These are phyloP conservation scores for Stemphylium beticola DNA, from an alignment of 2,329 filamentous ascomycete genomes.

Conservation along the genomic window DNA sequence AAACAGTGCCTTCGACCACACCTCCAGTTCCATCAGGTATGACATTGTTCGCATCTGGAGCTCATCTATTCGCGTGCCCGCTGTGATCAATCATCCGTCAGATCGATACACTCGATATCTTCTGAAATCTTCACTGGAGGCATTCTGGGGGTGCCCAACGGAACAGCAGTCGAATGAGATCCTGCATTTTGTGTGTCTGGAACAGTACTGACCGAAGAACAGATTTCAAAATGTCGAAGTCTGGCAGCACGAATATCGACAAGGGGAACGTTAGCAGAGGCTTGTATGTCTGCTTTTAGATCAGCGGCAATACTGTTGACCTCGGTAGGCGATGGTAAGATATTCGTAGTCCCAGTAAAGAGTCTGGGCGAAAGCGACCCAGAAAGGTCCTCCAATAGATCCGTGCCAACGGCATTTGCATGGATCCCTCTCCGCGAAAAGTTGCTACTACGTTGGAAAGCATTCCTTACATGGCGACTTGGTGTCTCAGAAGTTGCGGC, in stretches of 20 bases:
- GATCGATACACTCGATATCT: conserved; percentile 16
- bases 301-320: not conserved
- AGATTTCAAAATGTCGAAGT: conserved; percentile 14
- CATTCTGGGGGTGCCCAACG: not conserved
- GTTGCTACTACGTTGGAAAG: not conserved
- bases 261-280: not conserved
- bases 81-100: conserved; percentile 18
- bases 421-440: not conserved
- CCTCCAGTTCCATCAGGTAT: too few relatives aligned
- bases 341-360: not conserved
- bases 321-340: not conserved
- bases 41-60: not conserved
- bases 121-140: not conserved
- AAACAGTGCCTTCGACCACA: not conserved
- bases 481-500: not conserved
- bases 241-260: conserved; percentile 21
- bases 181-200: not conserved
- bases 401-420: not conserved
- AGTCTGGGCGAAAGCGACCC: not conserved
- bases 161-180: not conserved
- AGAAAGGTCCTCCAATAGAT: not conserved
- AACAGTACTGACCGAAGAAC: not conserved
- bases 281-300: not conserved
- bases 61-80: not conserved
- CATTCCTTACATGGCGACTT: not conserved